Evolutionary conservation across 2,329 filamentous ascomycete genomes (phyloP).

Genomic region (Beauveria medogensis): DNA sequence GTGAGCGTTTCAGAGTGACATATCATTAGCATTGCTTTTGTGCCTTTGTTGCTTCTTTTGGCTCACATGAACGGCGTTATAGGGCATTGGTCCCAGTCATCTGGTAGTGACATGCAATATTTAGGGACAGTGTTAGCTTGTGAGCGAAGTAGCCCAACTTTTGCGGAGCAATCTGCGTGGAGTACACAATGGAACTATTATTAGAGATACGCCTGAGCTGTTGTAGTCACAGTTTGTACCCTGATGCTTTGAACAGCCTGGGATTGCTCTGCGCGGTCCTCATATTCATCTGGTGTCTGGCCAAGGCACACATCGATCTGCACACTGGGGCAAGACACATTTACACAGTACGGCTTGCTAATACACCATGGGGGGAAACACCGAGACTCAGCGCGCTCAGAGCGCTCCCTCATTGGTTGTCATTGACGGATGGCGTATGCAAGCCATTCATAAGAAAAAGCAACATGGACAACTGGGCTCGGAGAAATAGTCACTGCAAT

Average conservation of each 20-base stretch:
- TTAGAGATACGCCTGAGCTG: no score
- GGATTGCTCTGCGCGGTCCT: neutral
- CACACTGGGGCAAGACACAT: neutral
- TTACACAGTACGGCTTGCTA: neutral
- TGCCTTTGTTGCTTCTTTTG: no score
- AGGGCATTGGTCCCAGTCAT: neutral
- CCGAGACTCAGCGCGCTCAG: no score
- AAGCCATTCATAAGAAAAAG: no score
- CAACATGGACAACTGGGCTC: no score
- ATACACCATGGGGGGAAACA: no score
- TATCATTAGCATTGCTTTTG: no score
- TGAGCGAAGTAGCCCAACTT: neutral
- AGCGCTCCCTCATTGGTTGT: no score
- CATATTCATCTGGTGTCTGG: neutral
- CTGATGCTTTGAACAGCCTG: no score
- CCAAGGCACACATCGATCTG: neutral
- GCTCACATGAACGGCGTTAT: no score
- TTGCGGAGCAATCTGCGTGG: neutral
- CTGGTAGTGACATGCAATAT: neutral
- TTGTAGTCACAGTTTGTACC: no score
- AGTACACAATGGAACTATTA: neutral
- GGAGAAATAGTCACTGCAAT: neutral
- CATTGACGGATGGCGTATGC: no score
- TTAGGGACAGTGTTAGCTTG: neutral
- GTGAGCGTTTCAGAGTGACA: neutral